A percentile compares a stretch with the other conserved stretches of the same genome.
Conservation (phyloP, 495 filamentous ascomycete genomes). For the Penicillium paxilli region DNA sequence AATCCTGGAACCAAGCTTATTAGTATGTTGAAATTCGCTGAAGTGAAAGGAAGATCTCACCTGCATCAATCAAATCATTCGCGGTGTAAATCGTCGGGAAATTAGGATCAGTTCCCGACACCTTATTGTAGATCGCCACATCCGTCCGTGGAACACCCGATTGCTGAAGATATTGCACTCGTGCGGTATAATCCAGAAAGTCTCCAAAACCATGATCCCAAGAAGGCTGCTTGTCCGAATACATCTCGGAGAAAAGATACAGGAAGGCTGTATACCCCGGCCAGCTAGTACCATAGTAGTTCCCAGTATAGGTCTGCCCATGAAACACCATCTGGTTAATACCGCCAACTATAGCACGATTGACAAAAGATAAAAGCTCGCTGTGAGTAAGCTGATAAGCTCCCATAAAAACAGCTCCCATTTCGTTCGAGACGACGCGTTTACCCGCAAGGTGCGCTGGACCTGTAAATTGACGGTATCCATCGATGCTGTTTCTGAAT, state of each 20-base stretch:
- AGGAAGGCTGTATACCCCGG: slow-evolving; percentile 47
- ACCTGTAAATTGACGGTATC: slow-evolving; percentile 47
- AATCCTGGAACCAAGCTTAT: slow-evolving; percentile 15
- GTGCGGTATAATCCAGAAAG: slow-evolving; percentile 37
- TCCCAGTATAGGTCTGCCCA: slow-evolving; percentile 41
- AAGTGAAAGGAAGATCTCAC: slow-evolving; percentile 1
- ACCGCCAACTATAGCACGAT: slow-evolving; percentile 36
- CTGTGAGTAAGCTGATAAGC: slow-evolving; percentile 31
- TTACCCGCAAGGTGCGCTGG: slow-evolving; percentile 40
- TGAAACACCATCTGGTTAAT: slow-evolving; percentile 50
- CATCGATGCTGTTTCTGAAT: slow-evolving; percentile 39
- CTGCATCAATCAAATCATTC: slow-evolving; percentile 17
- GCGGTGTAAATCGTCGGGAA: slow-evolving; percentile 18
- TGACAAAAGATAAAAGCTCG: slow-evolving; percentile 26
- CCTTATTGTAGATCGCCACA: slow-evolving; percentile 37
- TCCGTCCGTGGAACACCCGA: slow-evolving; percentile 42
- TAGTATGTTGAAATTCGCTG: neutral
- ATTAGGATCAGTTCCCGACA: slow-evolving; percentile 16
- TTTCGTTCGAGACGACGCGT: slow-evolving; percentile 42
- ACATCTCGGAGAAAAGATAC: slow-evolving; percentile 45
- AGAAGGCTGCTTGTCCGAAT: slow-evolving; percentile 41
- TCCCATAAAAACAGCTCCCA: slow-evolving; percentile 27
- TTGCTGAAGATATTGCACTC: slow-evolving; percentile 38
- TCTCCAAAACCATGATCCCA: slow-evolving; percentile 43
- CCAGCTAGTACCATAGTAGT: slow-evolving; percentile 46